Evolutionary conservation across 768 basidiomycete species (phyloP), one percentile per base, ranked within the genome.

Genomic region (Clathrus columnatus): DNA sequence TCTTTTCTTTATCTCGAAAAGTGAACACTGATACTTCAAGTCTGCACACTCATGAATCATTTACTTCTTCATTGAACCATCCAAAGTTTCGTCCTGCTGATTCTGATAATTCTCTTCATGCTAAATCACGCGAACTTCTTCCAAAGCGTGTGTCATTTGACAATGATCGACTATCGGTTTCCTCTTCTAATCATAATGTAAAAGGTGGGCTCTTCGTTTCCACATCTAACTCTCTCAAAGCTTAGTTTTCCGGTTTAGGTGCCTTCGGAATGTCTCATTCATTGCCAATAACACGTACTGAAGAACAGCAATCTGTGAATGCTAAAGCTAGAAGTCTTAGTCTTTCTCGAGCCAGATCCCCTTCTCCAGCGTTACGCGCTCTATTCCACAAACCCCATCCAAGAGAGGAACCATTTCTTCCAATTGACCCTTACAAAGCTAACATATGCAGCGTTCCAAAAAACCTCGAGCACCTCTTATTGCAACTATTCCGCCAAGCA

Each of bases 361-460:
- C 70, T 0, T 86, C 84, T 1, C 85, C 86, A n/a, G n/a, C n/a
- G 0, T 68, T 85, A 0, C 78, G 83, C 17, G 71, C 86, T 16
- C 73, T 76, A 14, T 79, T 83, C 11, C 76, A 80, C 17, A 75
- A 82, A 7, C 67, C 70, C 20, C 72, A 75, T 8, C 71, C 73
- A 16, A 70, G 70, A 14, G 72, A 72, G 51, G 72, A 72, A 20
- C 70, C 69, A 0, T 73, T 72, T 52, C 59, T 72, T 2, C 65
- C 70, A 11, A 58, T 68, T 14, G 65, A 73, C 50, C 72, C 72
- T 0, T 73, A 70, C 61, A 59, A 60, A 21, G 29, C 66, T 2
- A 65, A 63, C 32, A 42, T 64, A 1, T 58, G 59, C 14, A 17
- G 47, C 18, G 51, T 36, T 5, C 32, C 48, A 1, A 29, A 49